phyloP scores from a whole-genome alignment of 2,329 filamentous ascomycete genomes.

The Aspergillus eucalypticola region DNA sequence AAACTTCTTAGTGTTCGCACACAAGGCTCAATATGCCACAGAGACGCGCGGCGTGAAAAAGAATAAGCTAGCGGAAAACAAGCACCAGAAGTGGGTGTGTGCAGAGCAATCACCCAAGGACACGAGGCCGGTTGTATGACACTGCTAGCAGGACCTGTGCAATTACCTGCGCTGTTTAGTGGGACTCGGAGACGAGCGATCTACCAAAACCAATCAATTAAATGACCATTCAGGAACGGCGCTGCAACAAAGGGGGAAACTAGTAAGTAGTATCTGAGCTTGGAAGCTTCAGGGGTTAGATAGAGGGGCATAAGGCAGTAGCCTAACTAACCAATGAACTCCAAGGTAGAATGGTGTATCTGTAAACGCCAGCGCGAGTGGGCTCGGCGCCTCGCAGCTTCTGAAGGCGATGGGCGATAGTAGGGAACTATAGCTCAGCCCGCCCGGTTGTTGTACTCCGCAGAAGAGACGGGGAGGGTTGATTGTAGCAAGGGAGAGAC shows the following conservation, averaged over 20 bases:
- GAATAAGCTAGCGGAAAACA: constrained; percentile 9
- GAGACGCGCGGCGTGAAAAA: constrained; percentile 3
- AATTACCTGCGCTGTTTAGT: constrained; percentile 26
- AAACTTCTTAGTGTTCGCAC: background rate
- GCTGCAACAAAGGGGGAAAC: constrained; percentile 14
- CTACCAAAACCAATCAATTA: constrained; percentile 30
- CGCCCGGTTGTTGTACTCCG: background rate
- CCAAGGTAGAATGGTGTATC: background rate
- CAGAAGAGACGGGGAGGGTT: background rate
- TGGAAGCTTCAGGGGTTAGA: constrained; percentile 18
- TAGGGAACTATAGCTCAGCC: background rate
- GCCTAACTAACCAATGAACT: background rate
- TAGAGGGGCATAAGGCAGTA: background rate
- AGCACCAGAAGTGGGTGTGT: constrained; percentile 10
- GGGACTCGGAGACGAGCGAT: constrained; percentile 27
- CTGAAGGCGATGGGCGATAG: background rate
- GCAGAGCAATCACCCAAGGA: constrained; percentile 12
- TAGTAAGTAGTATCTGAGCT: constrained; percentile 6
- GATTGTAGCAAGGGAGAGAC: constrained; percentile 13
- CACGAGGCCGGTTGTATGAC: constrained; percentile 8
- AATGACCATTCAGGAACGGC: constrained; percentile 22
- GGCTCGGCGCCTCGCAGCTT: constrained; percentile 1
- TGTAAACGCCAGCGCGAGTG: constrained; percentile 1
- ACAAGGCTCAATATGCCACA: background rate
- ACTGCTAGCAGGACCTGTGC: constrained; percentile 7